Conservation (phyloP, 768 basidiomycete species). For the Suillus spraguei region DNA sequence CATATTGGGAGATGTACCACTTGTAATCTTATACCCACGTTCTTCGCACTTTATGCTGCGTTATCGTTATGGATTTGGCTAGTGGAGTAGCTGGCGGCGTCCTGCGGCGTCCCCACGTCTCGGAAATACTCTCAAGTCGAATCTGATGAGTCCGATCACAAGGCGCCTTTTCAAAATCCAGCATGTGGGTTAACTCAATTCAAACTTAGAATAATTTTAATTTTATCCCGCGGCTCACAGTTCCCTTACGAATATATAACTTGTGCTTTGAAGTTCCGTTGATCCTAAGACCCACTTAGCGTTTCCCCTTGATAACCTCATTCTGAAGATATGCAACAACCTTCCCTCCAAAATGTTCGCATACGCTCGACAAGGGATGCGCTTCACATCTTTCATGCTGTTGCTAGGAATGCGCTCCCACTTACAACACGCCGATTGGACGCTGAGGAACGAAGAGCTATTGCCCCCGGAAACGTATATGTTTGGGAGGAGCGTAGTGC, state of each 20-base stretch:
- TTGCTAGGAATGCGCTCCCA: slow-evolving; percentile 66
- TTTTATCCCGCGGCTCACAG: slow-evolving; percentile 22
- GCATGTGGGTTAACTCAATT: slow-evolving; percentile 49
- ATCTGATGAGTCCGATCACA: slow-evolving; percentile 26
- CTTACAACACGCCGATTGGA: slow-evolving; percentile 83
- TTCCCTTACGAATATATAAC: slow-evolving; percentile 31
- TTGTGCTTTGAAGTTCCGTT: slow-evolving; percentile 22
- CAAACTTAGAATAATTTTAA: slow-evolving; percentile 57
- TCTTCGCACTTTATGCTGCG: slow-evolving; percentile 12
- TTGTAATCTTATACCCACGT: slow-evolving; percentile 9
- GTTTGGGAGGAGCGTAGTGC: slow-evolving; percentile 90
- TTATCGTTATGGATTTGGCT: slow-evolving; percentile 4
- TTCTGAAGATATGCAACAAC: slow-evolving; percentile 61
- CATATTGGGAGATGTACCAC: background rate
- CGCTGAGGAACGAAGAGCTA: slow-evolving; percentile 76
- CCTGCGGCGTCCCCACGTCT: slow-evolving; percentile 15
- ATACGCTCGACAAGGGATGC: slow-evolving; percentile 81
- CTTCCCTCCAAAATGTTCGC: slow-evolving; percentile 75
- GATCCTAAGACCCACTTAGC: slow-evolving; percentile 35
- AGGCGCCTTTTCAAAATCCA: slow-evolving; percentile 16
- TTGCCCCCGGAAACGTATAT: slow-evolving; percentile 78
- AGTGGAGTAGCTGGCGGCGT: slow-evolving; percentile 14
- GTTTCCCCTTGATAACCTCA: slow-evolving; percentile 21
- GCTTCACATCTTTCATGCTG: slow-evolving; percentile 79
- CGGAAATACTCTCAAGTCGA: slow-evolving; percentile 20